Base-by-base conservation (phyloP, 148 eudicot genomes). In the Drosera capensis region DNA sequence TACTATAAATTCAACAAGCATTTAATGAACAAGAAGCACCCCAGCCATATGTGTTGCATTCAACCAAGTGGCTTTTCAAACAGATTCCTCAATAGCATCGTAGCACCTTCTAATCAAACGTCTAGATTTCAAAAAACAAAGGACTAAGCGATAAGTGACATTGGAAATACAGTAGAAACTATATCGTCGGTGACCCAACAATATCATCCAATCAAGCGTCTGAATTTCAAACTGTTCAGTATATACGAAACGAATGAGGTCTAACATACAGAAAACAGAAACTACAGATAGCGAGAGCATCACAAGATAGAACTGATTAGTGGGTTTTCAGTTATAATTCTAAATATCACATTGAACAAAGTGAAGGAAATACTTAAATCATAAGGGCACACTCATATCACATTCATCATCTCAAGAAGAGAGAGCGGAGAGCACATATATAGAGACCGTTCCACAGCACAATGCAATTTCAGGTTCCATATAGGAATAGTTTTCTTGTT, bases 11-110 rank as follows among this genome's bases (percentile, higher is more conserved):
- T 24, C 39, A 47, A 16, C 31, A 16, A 11, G 37, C 52, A 34
- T 48, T 48, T 48, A 48, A 48, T 48, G 52, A 20, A 19, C 30
- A 48, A 19, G 41, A 37, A 48, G 29, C 28, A 23, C n/a, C 5
- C 39, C 38, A 14, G 18, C 2, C 28, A 30, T 16, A 48, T 30
- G 23, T 30, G 52, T 30, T 48, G 41, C 52, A 23, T 17, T 34
- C 7, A 15, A 12, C 24, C 29, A 28, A 48, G 25, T n/a, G 29
- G 20, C 12, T 45, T 23, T 18, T 29, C 38, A 54, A 43, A 34
- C 30, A 0, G 9, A 15, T 34, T 4, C 13, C n/a, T 0, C 2
- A 34, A 4, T 0, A 11, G 38, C 38, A 34, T 34, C 38, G n/a
- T 39, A 23, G 34, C 48, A 44, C 29, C 23, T 22, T 44, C 16